Evolutionary conservation across 1,139 yeast genomes (phyloP), one percentile per base, ranked within the genome.

Genomic region (Candida albicans): DNA sequence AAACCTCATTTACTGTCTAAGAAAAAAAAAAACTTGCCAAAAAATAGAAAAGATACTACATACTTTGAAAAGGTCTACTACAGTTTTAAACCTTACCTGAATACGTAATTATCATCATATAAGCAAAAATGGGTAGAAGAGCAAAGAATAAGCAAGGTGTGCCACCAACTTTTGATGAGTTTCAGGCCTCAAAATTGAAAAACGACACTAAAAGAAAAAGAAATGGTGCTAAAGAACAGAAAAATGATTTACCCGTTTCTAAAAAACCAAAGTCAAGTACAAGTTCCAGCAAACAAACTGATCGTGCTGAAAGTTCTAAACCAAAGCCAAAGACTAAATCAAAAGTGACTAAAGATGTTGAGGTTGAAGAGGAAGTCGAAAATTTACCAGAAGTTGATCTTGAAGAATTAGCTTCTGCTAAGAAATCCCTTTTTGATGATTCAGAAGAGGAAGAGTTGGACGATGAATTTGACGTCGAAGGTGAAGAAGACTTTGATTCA

Each of bases 91-190:
- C 22, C 5, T 3, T 18, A 18, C 5, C 22, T 18, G 22, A 18
- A 18, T 5, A 18, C 22, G 5, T 18, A 18, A 18, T 18, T 18
- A 18, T 18, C 22, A 3, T 18, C 22, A 18, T 18, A 18, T 4
- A 4, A 18, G 22, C 22, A 18, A 5, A 18, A 3, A 89, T 89
- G 96, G 97, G 96, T 64, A 85, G 96, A 80, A 84, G 88, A 74
- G 87, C 89, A 48, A 87, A 84, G 70, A 85, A 87, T 61, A 90
- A 87, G 75, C 97, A 90, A 70, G 91, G 88, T 29, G 87, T 79
- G 47, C 97, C 97, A 54, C 96, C 96, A 35, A 61, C 87, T 10
- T 73, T 82, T 52, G 98, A 90, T 37, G 96, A 90, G 58, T 84
- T 90, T 61, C 81, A 82, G 52, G 79, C 79, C 10, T 72, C 65